Conservation (phyloP, 768 basidiomycete genomes). For the Ramaria rubella region DNA sequence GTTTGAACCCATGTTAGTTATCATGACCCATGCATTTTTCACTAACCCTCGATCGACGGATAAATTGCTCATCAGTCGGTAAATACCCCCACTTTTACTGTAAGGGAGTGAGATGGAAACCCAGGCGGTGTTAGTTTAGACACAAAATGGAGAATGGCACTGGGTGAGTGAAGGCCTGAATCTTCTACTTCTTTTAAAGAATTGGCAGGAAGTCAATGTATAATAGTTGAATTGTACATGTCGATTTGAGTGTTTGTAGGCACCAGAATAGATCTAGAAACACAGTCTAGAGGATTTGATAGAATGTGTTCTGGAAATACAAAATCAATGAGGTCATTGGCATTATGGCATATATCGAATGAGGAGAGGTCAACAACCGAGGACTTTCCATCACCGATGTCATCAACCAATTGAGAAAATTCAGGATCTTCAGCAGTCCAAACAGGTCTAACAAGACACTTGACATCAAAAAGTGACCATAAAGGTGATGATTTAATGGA, state of each 20-base stretch:
- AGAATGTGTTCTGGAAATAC: slow-evolving; percentile 25
- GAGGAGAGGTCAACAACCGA: slow-evolving; percentile 21
- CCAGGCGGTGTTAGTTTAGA: too few relatives aligned
- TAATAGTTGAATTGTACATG: slow-evolving; percentile 27
- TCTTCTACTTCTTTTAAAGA: slow-evolving; percentile 19
- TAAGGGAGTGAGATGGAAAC: too few relatives aligned
- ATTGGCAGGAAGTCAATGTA: slow-evolving; percentile 23
- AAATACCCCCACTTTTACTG: too few relatives aligned
- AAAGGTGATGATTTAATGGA: slow-evolving; percentile 32
- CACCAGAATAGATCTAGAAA: slow-evolving; percentile 30
- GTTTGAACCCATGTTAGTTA: too few relatives aligned
- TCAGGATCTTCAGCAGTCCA: slow-evolving; percentile 31
- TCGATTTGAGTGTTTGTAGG: slow-evolving; percentile 33
- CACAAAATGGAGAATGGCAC: too few relatives aligned
- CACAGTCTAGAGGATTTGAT: slow-evolving; percentile 20
- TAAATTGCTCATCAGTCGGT: too few relatives aligned
- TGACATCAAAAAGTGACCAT: slow-evolving; percentile 27
- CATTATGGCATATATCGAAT: slow-evolving; percentile 12
- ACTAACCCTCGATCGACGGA: too few relatives aligned
- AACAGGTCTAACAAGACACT: slow-evolving; percentile 26
- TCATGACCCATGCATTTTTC: too few relatives aligned
- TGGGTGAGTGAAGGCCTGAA: slow-evolving; percentile 11
- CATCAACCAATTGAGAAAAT: slow-evolving; percentile 32
- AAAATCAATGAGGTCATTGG: slow-evolving; percentile 20
- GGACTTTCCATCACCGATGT: slow-evolving; percentile 30